Evolutionary conservation across 169 alveolate genomes (phyloP).

Genomic region (Cryptosporidium muris): DNA sequence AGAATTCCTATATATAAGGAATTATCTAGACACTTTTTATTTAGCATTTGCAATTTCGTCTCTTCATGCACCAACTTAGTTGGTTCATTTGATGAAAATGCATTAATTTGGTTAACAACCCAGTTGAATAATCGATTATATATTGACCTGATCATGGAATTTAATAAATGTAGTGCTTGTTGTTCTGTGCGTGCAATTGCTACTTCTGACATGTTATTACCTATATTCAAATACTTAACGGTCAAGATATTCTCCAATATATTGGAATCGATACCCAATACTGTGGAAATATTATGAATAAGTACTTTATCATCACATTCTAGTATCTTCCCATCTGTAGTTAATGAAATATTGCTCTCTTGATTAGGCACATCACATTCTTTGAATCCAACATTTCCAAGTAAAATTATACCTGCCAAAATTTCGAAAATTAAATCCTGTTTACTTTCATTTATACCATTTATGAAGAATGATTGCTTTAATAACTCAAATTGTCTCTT

Average conservation of each 20-base stretch:
- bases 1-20: constrained; percentile 82
- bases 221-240: constrained; percentile 43
- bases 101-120: constrained; percentile 56
- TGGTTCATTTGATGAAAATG: constrained; percentile 39
- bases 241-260: constrained; percentile 10
- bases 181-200: constrained; percentile 44
- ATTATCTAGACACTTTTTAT: constrained; percentile 21
- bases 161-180: constrained; percentile 46
- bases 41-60: background rate
- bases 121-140: constrained; percentile 51
- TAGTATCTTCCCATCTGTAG: constrained; percentile 13
- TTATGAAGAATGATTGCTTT: constrained; percentile 78
- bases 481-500: constrained; percentile 78
- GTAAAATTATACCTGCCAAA: constrained; percentile 78
- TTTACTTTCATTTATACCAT: constrained; percentile 78
- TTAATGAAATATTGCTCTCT: background rate
- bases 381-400: constrained; percentile 85
- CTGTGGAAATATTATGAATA: constrained; percentile 15
- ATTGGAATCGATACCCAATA: constrained; percentile 20
- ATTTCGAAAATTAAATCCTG: constrained; percentile 75
- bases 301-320: constrained; percentile 15
- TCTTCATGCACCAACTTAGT: background rate
- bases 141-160: constrained; percentile 51
- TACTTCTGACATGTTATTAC: constrained; percentile 48
- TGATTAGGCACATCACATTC: constrained; percentile 26